Evolutionary conservation across 2,329 filamentous ascomycete genomes (phyloP).

Genomic region (Venturia oleaginea): DNA sequence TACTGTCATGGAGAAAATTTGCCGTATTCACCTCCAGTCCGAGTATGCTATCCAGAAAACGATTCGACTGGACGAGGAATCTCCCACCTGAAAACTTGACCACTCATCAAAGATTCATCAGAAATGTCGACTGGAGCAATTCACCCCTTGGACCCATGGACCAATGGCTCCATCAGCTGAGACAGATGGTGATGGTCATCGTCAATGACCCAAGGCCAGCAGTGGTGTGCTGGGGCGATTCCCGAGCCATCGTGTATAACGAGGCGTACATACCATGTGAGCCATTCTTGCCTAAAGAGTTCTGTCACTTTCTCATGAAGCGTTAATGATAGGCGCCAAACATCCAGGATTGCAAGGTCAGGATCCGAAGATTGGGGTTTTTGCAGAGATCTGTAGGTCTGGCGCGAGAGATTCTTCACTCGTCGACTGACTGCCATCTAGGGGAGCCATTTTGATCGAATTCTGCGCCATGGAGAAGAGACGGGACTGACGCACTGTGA

Average conservation of each 20-base stretch:
- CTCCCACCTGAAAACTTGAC: constrained; percentile 7
- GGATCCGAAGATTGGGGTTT: constrained; percentile 5
- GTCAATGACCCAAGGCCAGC: constrained; percentile 8
- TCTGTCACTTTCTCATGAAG: no score
- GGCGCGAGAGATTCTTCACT: neutral
- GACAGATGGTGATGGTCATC: constrained; percentile 7
- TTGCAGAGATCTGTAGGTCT: constrained; percentile 1
- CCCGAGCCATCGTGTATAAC: constrained; percentile 11
- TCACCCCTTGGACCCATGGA: constrained; percentile 13
- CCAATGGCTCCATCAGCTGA: constrained; percentile 9
- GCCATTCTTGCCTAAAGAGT: no score
- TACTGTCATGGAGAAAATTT: no score
- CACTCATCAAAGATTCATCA: constrained; percentile 9
- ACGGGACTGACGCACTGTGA: constrained; percentile 5
- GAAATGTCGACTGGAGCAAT: constrained; percentile 11
- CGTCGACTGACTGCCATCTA: neutral
- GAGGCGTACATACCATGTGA: constrained; percentile 13
- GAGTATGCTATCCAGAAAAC: neutral
- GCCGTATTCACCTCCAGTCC: no score
- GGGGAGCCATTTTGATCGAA: constrained; percentile 12
- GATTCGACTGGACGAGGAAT: constrained; percentile 11
- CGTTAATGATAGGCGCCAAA: constrained; percentile 13
- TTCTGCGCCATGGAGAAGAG: constrained; percentile 6
- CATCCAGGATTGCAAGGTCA: constrained; percentile 11
- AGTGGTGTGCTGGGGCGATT: constrained; percentile 12